Percentiles rank a stretch among this genome's conserved stretches.
Conservation (phyloP, 257 asterid genomes). For the Haberlea rhodopensis region DNA sequence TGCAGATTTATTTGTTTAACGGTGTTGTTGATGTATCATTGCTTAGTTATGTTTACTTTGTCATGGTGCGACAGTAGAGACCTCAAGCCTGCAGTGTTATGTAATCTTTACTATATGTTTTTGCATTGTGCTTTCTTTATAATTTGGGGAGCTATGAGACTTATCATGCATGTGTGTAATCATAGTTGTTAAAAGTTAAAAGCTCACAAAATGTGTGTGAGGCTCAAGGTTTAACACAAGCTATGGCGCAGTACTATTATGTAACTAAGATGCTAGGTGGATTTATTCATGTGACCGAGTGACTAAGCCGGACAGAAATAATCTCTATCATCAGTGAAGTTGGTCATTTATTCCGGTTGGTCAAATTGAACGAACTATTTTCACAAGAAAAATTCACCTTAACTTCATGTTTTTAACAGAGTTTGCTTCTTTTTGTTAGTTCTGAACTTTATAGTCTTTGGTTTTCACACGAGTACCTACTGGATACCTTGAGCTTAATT, state of each 20-base stretch:
- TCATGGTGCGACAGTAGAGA: neutral
- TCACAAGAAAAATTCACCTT: neutral
- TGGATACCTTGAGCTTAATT: neutral
- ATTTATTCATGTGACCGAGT: no score
- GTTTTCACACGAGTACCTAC: no score
- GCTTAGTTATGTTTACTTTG: neutral
- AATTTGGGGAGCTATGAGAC: no score
- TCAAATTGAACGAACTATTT: neutral
- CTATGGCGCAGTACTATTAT: neutral
- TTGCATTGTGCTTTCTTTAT: no score
- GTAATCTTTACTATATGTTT: no score
- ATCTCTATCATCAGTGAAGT: neutral
- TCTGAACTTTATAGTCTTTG: no score
- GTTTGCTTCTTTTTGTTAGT: neutral
- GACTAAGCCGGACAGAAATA: no score
- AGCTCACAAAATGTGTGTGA: no score
- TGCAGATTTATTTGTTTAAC: no score
- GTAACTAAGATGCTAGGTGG: neutral
- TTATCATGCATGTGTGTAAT: neutral
- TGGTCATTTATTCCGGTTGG: neutral
- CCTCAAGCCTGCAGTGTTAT: neutral
- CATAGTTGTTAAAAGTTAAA: no score
- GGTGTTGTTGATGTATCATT: neutral
- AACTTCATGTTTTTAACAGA: neutral
- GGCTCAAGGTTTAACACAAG: no score